A percentile compares a stretch with the other conserved stretches of the same genome.
These are phyloP conservation scores for Pilatotrama ljubarskyi DNA, from an alignment of 768 basidiomycete species.

Conservation along the genomic window DNA sequence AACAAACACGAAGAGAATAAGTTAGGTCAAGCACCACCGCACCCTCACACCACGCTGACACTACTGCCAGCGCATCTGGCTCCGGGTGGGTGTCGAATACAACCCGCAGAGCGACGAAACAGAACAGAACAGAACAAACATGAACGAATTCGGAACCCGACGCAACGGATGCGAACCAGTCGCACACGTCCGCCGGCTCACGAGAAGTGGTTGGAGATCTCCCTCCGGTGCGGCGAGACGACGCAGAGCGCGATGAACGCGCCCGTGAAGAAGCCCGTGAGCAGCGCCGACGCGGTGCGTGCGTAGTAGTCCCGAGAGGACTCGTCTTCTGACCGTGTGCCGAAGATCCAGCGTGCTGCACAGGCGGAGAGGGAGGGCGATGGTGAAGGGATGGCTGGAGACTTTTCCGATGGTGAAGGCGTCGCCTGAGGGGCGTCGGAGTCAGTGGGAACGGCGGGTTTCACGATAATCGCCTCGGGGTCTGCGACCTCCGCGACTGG, in stretches of 20 bases:
- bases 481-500: neutral
- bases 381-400: neutral
- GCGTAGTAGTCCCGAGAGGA: slow-evolving; percentile 24
- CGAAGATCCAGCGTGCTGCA: neutral
- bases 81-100: neutral
- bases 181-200: slow-evolving; percentile 3
- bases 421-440: neutral
- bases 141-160: neutral
- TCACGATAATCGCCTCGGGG: neutral
- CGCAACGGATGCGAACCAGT: neutral
- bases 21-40: slow-evolving; percentile 2
- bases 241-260: slow-evolving; percentile 56
- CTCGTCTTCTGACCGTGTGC: slow-evolving; percentile 3
- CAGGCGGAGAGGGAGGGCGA: neutral
- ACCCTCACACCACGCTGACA: neutral
- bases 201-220: slow-evolving; percentile 35
- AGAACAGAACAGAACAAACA: neutral
- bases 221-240: slow-evolving; percentile 47
- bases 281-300: slow-evolving; percentile 45
- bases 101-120: neutral
- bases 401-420: neutral
- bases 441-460: neutral
- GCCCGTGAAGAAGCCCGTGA: slow-evolving; percentile 62
- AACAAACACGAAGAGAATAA: slow-evolving; percentile 13
- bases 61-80: neutral